Percentiles rank a stretch among this genome's conserved stretches.
These are phyloP conservation scores for Westerdykella aurantiaca DNA, from an alignment of 2,329 filamentous ascomycete species.

Conservation along the genomic window DNA sequence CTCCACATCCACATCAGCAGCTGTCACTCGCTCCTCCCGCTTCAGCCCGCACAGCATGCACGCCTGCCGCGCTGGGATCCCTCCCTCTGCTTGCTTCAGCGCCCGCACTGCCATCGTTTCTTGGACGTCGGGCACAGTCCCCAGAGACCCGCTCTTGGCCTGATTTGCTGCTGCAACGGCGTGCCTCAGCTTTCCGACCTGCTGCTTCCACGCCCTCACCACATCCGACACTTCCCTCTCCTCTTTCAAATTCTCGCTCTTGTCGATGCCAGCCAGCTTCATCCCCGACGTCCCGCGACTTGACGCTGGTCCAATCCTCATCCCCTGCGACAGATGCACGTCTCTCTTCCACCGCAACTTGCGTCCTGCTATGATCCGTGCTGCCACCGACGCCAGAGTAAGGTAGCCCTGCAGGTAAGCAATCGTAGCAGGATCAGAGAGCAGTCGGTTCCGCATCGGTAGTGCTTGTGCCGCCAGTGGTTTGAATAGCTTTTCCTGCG, in stretches of 20 bases:
- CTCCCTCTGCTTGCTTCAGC: slow-evolving; percentile 58
- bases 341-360: slow-evolving; percentile 89
- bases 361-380: slow-evolving; percentile 77
- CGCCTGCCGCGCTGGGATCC: slow-evolving; percentile 63
- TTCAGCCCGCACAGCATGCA: slow-evolving; percentile 86
- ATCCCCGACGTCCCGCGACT: slow-evolving; percentile 68
- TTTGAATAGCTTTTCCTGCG: slow-evolving; percentile 60
- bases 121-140: slow-evolving; percentile 61
- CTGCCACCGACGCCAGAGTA: slow-evolving; percentile 59
- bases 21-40: slow-evolving; percentile 73
- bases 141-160: slow-evolving; percentile 36
- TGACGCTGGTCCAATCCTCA: slow-evolving; percentile 73
- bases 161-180: slow-evolving; percentile 62
- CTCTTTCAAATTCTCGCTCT: slow-evolving; percentile 73
- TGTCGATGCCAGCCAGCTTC: slow-evolving; percentile 85
- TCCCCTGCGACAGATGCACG: slow-evolving; percentile 73
- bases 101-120: slow-evolving; percentile 63
- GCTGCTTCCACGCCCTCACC: slow-evolving; percentile 65
- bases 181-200: slow-evolving; percentile 68
- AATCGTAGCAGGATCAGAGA: slow-evolving; percentile 57
- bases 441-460: slow-evolving; percentile 56
- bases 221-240: slow-evolving; percentile 79
- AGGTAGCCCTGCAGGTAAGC: slow-evolving; percentile 62
- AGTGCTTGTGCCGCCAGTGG: slow-evolving; percentile 55
- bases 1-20: slow-evolving; percentile 69